Conservation (phyloP, 768 basidiomycete species). For the Lactarius indigo region DNA sequence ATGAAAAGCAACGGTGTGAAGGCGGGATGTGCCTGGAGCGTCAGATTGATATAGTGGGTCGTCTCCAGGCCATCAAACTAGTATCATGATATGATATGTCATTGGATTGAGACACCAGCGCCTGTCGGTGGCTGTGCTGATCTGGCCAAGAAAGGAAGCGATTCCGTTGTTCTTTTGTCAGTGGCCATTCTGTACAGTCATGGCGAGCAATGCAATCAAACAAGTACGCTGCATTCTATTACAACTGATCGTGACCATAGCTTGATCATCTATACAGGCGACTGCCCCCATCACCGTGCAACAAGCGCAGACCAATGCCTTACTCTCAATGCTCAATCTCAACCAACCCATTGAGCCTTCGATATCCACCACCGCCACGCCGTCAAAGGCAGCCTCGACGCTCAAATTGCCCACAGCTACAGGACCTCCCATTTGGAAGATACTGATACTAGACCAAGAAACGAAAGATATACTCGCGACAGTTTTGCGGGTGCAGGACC, state of each 20-base stretch:
- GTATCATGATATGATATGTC: neutral
- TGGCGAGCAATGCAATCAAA: conserved; percentile 46
- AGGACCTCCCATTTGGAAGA: conserved; percentile 91
- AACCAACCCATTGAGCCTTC: conserved; percentile 56
- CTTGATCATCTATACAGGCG: conserved; percentile 29
- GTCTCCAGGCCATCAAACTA: conserved; percentile 1
- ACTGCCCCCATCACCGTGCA: conserved; percentile 64
- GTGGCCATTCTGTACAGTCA: conserved; percentile 22
- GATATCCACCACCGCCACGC: conserved; percentile 32
- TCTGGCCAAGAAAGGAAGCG: neutral
- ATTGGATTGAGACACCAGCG: neutral
- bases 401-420: conserved; percentile 50
- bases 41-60: neutral
- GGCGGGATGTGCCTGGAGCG: neutral
- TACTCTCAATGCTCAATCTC: conserved; percentile 84
- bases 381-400: conserved; percentile 37
- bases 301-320: conserved; percentile 80
- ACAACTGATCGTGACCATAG: neutral
- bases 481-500: conserved; percentile 90
- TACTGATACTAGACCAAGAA: conserved; percentile 89
- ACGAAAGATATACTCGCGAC: conserved; percentile 97
- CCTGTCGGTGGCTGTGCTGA: neutral
- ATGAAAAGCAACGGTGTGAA: neutral
- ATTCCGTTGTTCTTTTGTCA: neutral
- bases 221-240: conserved; percentile 35